phyloP scores from a whole-genome alignment of 345 rosid genomes.

The Eucalyptus pauciflora region DNA sequence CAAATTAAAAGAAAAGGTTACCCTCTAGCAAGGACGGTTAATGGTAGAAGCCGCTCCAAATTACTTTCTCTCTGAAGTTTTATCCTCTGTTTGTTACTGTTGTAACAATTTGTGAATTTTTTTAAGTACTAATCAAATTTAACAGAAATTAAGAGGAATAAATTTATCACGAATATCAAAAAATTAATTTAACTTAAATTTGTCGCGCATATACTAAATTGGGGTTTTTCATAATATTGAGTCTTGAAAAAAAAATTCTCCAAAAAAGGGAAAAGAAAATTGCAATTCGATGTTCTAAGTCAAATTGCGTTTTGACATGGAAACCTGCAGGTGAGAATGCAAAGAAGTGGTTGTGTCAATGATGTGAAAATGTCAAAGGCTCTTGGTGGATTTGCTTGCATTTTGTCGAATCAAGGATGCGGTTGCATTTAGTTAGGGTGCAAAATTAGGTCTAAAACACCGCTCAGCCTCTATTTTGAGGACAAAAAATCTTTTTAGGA shows the following conservation, averaged over 20 bases:
- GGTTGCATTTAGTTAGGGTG: not conserved
- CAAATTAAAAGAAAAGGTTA: not conserved
- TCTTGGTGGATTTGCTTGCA: not conserved
- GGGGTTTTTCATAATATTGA: not conserved
- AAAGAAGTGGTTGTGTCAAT: not conserved
- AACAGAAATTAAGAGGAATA: too few relatives aligned
- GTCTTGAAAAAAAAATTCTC: too few relatives aligned
- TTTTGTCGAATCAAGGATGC: rapidly evolving
- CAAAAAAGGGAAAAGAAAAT: too few relatives aligned
- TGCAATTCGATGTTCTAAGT: too few relatives aligned
- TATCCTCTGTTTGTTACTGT: not conserved
- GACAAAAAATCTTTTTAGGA: not conserved
- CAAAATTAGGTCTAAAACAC: not conserved
- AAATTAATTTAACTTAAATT: too few relatives aligned
- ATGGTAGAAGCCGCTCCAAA: not conserved
- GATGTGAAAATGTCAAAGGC: not conserved
- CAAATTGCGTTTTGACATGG: not conserved
- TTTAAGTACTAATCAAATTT: too few relatives aligned
- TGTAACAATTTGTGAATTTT: not conserved
- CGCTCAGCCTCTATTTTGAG: not conserved
- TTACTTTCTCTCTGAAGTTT: not conserved
- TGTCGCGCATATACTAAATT: too few relatives aligned
- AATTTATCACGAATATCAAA: too few relatives aligned
- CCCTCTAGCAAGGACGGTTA: not conserved
- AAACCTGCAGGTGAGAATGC: not conserved